Percentiles rank a stretch among this genome's conserved stretches.
These are phyloP conservation scores for Lactarius evosmus DNA, from an alignment of 768 basidiomycete genomes.

Conservation along the genomic window DNA sequence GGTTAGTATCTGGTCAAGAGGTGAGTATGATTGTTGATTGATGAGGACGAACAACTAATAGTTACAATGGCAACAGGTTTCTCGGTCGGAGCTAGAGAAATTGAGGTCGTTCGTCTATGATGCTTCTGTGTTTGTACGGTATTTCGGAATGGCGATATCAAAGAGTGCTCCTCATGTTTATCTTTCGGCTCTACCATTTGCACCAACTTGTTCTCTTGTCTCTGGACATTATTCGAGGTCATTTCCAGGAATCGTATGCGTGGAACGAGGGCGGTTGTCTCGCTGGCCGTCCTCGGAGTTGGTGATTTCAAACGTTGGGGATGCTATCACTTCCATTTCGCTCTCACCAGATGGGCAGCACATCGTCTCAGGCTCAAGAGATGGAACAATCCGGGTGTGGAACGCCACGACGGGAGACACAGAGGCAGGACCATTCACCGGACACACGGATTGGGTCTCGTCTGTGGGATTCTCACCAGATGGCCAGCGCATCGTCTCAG, in stretches of 20 bases:
- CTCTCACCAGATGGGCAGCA: constrained; percentile 21
- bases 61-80: background rate
- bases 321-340: background rate
- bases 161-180: too few species aligned
- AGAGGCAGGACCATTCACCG: background rate
- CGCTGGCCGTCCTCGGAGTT: background rate
- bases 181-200: background rate
- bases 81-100: background rate
- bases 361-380: constrained; percentile 9
- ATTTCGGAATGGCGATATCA: background rate
- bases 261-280: too few species aligned
- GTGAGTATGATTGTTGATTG: background rate
- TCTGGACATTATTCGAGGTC: background rate
- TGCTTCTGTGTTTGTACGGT: background rate
- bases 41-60: background rate
- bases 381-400: too few species aligned
- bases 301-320: background rate
- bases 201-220: background rate
- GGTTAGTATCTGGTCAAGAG: background rate
- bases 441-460: background rate
- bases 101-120: background rate
- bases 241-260: background rate
- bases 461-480: background rate
- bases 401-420: background rate
- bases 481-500: constrained; percentile 29